Evolutionary conservation across 177 flowering plant genomes (phyloP), one percentile per base, ranked within the genome.

Genomic region (Vitis hybrid): DNA sequence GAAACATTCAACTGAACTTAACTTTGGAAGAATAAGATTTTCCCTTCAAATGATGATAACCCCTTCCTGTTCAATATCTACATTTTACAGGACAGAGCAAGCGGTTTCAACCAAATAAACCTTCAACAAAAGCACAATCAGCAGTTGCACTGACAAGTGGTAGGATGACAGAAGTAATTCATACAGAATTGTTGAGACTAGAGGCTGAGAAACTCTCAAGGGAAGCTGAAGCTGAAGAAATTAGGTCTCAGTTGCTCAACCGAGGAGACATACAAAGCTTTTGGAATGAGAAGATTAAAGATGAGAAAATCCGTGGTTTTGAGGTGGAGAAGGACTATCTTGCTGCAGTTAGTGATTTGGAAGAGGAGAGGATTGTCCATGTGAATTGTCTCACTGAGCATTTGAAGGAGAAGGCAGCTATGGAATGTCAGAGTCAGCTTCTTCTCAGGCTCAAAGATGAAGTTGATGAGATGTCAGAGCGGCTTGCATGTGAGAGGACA

Each of bases 111-210:
- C 98, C 97, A 70, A 75, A 69, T 63, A 89, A 82, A 70, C 98
- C 98, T 74, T 82, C 85, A 68, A 91, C 99, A 55, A 88, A 80
- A 74, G 94, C 92, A 35, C 99, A 95, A 78, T 97, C 94, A 67
- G 97, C 93, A n/a, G 97, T 90, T 48, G 90, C 97, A 56, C 79
- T 93, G 67, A 80, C 92, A 60, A 81, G 92, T 75, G 98, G 98
- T 65, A 82, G 91, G 79, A 86, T 87, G 88, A 18, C 74, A 27
- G 80, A 83, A 73, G 90, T 84, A 68, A 86, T 91, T 70, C 57
- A 27, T 49, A 63, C 52, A 46, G 97, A 93, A 73, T 30, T 91
- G 35, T 80, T 74, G 35, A 86, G 93, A 74, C 76, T 90, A n/a
- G 90, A 87, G 78, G 84, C 85, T 68, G 94, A 95, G 73, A 77